Percentiles rank a stretch among this genome's conserved stretches.
These are phyloP conservation scores for Carpinus fangiana DNA, from an alignment of 306 rosid genomes.

Conservation along the genomic window DNA sequence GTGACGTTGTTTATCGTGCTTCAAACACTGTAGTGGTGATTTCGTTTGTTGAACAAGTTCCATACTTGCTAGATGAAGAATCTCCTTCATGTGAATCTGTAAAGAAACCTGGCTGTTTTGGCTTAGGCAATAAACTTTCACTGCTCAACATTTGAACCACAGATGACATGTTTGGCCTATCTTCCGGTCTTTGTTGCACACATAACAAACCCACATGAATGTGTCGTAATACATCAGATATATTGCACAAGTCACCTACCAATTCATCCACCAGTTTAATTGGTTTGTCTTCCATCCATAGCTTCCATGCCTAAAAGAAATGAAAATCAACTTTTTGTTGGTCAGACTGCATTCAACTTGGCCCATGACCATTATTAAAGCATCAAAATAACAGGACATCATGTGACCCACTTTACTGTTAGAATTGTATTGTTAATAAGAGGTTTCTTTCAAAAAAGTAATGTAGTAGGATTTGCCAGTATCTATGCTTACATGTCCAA, in stretches of 20 bases:
- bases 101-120: slow-evolving; percentile 51
- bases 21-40: slow-evolving; percentile 27
- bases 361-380: not conserved
- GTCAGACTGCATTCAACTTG: not conserved
- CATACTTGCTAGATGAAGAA: slow-evolving; percentile 12
- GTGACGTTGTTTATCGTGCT: slow-evolving; percentile 21
- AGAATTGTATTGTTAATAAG: not conserved
- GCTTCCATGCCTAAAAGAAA: slow-evolving; percentile 31
- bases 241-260: not conserved
- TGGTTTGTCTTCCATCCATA: slow-evolving; percentile 16
- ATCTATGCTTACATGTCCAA: slow-evolving; percentile 42
- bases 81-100: slow-evolving; percentile 5
- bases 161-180: slow-evolving; percentile 57
- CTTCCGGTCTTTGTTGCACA: slow-evolving; percentile 25
- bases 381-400: not conserved
- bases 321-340: too few relatives aligned
- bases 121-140: slow-evolving; percentile 40
- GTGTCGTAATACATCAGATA: slow-evolving; percentile 37
- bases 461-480: not conserved
- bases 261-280: slow-evolving; percentile 20
- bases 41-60: slow-evolving; percentile 28
- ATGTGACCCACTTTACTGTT: not conserved
- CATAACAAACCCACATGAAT: slow-evolving; percentile 59
- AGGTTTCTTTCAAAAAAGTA: not conserved
- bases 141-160: slow-evolving; percentile 50